Conservation (phyloP, 495 filamentous ascomycete genomes). For the Venustampulla echinocandica region DNA sequence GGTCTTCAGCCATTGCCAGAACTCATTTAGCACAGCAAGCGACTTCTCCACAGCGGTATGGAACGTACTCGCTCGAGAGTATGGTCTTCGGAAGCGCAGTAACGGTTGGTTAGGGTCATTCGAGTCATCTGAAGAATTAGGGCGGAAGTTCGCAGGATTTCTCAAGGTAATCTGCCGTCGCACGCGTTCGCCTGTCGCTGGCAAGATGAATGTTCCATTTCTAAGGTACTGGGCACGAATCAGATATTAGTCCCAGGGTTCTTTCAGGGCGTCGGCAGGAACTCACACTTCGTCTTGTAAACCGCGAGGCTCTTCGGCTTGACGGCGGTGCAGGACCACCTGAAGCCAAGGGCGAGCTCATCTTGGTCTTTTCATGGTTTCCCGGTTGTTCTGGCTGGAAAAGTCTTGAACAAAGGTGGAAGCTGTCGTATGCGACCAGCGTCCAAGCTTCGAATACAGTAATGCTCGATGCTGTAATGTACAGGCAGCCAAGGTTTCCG, state of each 20-base stretch:
- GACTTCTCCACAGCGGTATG: slow-evolving; percentile 23
- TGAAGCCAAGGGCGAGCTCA: slow-evolving; percentile 21
- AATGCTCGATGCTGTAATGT: too few relatives aligned
- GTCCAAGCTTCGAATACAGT: too few relatives aligned
- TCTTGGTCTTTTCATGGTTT: slow-evolving; percentile 17
- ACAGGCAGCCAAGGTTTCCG: too few relatives aligned
- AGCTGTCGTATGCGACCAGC: too few relatives aligned
- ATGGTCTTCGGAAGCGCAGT: slow-evolving; percentile 15
- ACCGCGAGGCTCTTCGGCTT: slow-evolving; percentile 10
- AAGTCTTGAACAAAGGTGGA: too few relatives aligned
- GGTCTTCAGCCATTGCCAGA: slow-evolving; percentile 37
- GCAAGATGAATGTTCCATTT: slow-evolving; percentile 53
- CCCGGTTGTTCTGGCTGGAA: too few relatives aligned
- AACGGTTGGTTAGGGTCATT: slow-evolving; percentile 1
- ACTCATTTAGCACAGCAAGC: slow-evolving; percentile 19
- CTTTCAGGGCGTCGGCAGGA: neutral
- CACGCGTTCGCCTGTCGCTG: slow-evolving; percentile 50
- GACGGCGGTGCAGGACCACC: slow-evolving; percentile 16
- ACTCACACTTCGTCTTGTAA: slow-evolving; percentile 20
- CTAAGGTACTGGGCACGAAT: slow-evolving; percentile 34
- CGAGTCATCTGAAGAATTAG: slow-evolving; percentile 13
- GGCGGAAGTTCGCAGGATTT: slow-evolving; percentile 24
- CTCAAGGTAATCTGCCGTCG: slow-evolving; percentile 50
- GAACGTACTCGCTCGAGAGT: slow-evolving; percentile 22
- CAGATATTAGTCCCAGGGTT: neutral